Conservation (phyloP, 2,329 filamentous ascomycete genomes). For the Xylariomycetidae sp. region DNA sequence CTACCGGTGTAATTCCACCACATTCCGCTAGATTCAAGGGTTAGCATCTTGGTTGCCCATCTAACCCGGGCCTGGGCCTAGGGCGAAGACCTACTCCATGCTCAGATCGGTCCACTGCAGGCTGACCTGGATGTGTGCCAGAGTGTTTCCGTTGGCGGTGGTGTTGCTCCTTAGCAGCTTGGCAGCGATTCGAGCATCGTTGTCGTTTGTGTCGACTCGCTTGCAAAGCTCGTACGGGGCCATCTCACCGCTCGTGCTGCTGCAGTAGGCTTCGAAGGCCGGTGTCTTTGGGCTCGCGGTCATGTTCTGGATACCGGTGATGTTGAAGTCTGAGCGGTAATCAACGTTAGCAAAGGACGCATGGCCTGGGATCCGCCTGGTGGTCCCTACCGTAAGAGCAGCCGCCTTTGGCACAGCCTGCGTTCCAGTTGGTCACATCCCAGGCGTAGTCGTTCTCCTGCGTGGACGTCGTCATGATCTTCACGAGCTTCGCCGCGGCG, state of each 20-base stretch:
- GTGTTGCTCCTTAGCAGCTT: conserved; percentile 21
- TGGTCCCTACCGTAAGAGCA: conserved; percentile 25
- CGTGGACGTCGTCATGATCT: conserved; percentile 14
- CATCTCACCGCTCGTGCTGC: conserved; percentile 22
- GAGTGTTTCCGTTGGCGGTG: conserved; percentile 10
- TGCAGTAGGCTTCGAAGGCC: conserved; percentile 27
- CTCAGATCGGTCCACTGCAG: conserved; percentile 24
- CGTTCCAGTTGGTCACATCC: conserved; percentile 23
- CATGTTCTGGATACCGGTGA: conserved; percentile 22
- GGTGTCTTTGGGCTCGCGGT: conserved; percentile 19
- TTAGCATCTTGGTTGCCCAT: conserved; percentile 9
- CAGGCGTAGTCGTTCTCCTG: conserved; percentile 21
- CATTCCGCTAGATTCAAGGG: conserved; percentile 13
- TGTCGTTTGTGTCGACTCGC: conserved; percentile 15
- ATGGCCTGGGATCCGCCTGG: no score
- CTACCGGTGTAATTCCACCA: conserved; percentile 30
- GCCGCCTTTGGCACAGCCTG: conserved; percentile 8
- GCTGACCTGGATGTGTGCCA: conserved; percentile 26
- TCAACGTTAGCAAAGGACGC: no score
- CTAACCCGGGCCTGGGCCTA: conserved; percentile 3
- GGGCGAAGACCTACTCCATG: conserved; percentile 13
- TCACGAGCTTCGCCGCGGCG: conserved; percentile 16
- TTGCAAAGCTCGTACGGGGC: conserved; percentile 21
- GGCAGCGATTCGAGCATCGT: conserved; percentile 20
- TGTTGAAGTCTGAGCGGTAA: conserved; percentile 28